Evolutionary conservation across 371 early-diverging fungal species (phyloP), one percentile per base, ranked within the genome.

Genomic region (Mucor velutinosus): DNA sequence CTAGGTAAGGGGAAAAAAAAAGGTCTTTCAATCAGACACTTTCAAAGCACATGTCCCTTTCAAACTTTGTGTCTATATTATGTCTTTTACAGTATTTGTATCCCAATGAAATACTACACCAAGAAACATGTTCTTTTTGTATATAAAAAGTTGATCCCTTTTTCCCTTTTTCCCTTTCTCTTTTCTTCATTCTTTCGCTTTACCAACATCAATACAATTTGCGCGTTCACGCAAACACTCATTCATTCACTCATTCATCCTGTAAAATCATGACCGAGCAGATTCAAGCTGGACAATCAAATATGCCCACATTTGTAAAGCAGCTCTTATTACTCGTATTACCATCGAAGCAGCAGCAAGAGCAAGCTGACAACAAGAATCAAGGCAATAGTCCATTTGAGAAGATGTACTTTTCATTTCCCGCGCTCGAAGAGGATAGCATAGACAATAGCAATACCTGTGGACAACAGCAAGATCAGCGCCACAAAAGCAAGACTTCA

Each of bases 371-470:
- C 53, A 53, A 59, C 49, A 49, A 33, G 21, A 63, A 23, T 51
- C 30, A 65, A 55, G 32, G 65, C 21, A 64, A 67, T 71, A 76
- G 77, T 27, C 72, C 69, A 51, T 76, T 76, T 41, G 74, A 76
- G 56, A 69, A 67, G 29, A 51, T 69, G 37, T 73, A 73, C 45
- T 69, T 73, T 62, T 73, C 73, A n/a, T 73, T 73, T 59, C 73
- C 73, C 25, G 73, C 73, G 15, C 57, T 65, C 17, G 73, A 73
- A 55, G 73, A 73, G n/a, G 60, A 74, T 41, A 17, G 4, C 30
- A 37, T 55, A 4, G 56, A 53, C 58, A 60, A 27, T 47, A 43
- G 41, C 39, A 57, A 64, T 35, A 59, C 60, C 25, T 71, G 64
- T 45, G 60, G 58, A 37, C 68, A 71, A 64, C 71, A 58, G n/a